Evolutionary conservation across 768 basidiomycete species (phyloP), one percentile per base, ranked within the genome.

Genomic region (Collybia sordida): DNA sequence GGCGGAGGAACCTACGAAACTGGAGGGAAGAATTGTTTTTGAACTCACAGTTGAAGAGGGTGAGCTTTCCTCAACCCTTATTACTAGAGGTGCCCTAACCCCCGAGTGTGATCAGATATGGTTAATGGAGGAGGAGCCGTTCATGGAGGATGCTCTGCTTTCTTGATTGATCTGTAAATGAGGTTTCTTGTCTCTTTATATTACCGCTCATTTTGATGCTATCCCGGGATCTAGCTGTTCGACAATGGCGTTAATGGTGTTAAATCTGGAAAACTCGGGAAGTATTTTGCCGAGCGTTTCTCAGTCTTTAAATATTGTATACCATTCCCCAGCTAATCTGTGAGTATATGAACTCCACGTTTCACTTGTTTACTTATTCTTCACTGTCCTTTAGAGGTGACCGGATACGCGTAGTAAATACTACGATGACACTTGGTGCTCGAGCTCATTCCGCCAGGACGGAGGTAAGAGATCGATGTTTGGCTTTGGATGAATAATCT

Each of bases 141-240:
- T 1, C 83, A 85, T 41, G 82, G 82, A 22, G 81, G 74, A 17
- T 84, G 82, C 54, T 70, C 76, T 2, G 81, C 78, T 0, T 71
- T 76, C 45, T 62, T 85, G 3, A 72, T 83, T 35, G 82, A 84
- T 61, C 55, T 73, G 82, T 78, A 15, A 41, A 24, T n/a, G 42
- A 6, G 8, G 8, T 9, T 39, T 22, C 23, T 2, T 41, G 15
- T 43, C 34, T n/a, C 23, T 14, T 42, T 11, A 38, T 17, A 28
- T 4, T 28, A 19, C 34, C 11, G 28, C 23, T 43, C n/a, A 38
- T 31, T 6, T 21, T 47, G 14, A 47, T 12, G 4, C 47, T 39
- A 47, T 15, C 27, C 44, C 17, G 24, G 5, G 14, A 0, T 18
- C 1, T 40, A 83, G 81, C 18, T 81, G 83, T 45, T 79, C 83